Evolutionary conservation across 2,329 filamentous ascomycete genomes (phyloP).

Genomic region (Trichoderma aggressivum): DNA sequence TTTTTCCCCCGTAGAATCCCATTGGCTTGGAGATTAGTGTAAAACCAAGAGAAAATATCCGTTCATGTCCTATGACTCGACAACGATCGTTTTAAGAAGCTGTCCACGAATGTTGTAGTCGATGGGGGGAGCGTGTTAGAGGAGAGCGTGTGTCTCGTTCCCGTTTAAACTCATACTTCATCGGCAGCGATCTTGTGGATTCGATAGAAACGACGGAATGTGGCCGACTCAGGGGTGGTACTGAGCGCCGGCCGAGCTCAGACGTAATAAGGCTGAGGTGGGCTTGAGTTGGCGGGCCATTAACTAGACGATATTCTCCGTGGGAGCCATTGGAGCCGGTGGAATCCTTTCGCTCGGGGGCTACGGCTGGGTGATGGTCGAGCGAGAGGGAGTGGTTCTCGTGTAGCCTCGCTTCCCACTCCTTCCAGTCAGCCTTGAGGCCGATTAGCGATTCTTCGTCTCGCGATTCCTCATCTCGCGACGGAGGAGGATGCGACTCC

Average conservation of each 20-base stretch:
- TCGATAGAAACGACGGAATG: background rate
- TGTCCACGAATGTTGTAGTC: background rate
- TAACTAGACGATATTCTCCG: background rate
- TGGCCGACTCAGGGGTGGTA: background rate
- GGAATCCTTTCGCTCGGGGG: background rate
- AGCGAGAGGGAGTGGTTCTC: conserved; percentile 29
- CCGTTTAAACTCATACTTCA: background rate
- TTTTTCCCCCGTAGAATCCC: background rate
- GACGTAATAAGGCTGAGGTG: background rate
- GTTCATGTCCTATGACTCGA: background rate
- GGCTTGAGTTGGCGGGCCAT: background rate
- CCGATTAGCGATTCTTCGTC: conserved; percentile 14
- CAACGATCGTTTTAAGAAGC: background rate
- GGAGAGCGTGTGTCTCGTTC: background rate
- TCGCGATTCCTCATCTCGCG: conserved; percentile 5
- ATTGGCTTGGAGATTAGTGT: background rate
- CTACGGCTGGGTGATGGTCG: conserved; percentile 27
- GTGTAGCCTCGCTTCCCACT: conserved; percentile 37
- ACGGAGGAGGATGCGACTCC: background rate
- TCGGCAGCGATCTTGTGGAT: background rate
- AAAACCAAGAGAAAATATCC: background rate
- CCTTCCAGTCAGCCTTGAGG: conserved; percentile 38
- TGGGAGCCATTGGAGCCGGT: background rate
- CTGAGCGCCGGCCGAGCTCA: background rate
- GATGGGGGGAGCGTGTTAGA: background rate